Evolutionary conservation across 2,329 filamentous ascomycete genomes (phyloP), one percentile per base, ranked within the genome.

Genomic region (Claviceps citrina): DNA sequence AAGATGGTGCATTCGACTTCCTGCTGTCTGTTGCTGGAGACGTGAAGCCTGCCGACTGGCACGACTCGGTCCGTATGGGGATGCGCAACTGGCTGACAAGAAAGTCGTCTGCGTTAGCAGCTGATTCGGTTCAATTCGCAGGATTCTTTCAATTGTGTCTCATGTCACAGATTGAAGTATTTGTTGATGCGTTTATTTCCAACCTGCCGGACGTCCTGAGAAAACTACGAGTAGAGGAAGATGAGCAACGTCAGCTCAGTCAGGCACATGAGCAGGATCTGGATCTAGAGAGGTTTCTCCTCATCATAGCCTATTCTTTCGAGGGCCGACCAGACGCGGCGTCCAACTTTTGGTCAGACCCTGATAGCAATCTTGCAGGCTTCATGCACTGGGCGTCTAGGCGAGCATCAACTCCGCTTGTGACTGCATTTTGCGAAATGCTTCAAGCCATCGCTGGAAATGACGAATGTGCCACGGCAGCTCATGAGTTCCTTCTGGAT

Each of bases 301-400:
- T 96, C 46, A 79, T 96, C 45, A 89, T 96, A 44, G 82, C 91
- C 4, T 94, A 91, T 54, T 76, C 86, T 4, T 98, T 89, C 53
- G 84, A 96, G 52, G 77, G 81, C 24, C 80, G 86, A 27, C 75
- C 82, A 13, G 84, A 94, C 38, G 81, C 85, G 20, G 84, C 87
- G 8, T 76, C 84, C 52, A 81, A 79, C 34, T 96, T 96, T 50
- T 98, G 91, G 91, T 73, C 74, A 25, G 87, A 95, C 54, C 78
- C 82, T 2, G 91, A 98, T 51, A 86, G 86, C 54, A 94, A 95
- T 49, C 66, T 98, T 25, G 84, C 87, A 46, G 91, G 91, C 0
- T 98, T 98, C 55, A 71, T 98, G 56, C 84, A 93, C 47, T 98
- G 91, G 91, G 84, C 87, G n/a, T 94, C 91, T 3, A 81, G 85